Evolutionary conservation across 1,284 basidiomycete genomes (phyloP).

Genomic region (Ustilago sp.): DNA sequence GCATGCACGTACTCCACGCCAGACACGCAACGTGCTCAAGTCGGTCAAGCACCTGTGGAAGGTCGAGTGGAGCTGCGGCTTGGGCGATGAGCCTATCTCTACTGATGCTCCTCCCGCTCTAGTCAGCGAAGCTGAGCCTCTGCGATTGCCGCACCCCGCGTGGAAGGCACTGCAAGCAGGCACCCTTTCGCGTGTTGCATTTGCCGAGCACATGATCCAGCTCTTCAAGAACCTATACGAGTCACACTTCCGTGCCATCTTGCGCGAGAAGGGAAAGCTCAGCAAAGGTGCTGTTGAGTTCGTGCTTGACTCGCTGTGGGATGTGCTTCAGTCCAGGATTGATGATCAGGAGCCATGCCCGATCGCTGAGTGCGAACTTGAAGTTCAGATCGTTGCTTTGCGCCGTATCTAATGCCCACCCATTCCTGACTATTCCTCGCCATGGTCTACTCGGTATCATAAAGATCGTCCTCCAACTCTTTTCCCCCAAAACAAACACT

Average conservation of each 20-base stretch:
- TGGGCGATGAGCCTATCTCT: constrained; percentile 46
- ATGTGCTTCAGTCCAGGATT: constrained; percentile 64
- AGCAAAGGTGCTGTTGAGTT: constrained; percentile 70
- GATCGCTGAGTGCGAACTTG: constrained; percentile 68
- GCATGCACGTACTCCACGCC: constrained; percentile 69
- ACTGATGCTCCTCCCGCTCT: constrained; percentile 25
- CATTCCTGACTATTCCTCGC: background rate
- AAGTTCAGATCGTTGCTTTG: constrained; percentile 68
- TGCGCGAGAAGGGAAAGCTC: constrained; percentile 68
- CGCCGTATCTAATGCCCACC: constrained; percentile 47
- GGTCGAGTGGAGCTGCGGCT: constrained; percentile 68
- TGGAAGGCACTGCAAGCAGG: constrained; percentile 69
- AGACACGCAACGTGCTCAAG: constrained; percentile 69
- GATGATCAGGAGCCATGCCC: constrained; percentile 36
- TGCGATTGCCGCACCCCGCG: constrained; percentile 69
- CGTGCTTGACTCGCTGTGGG: constrained; percentile 70
- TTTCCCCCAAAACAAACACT: background rate
- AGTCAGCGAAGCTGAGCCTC: constrained; percentile 56
- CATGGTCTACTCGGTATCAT: background rate
- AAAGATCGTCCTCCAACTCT: background rate
- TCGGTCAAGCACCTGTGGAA: constrained; percentile 69
- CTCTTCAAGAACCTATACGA: constrained; percentile 71
- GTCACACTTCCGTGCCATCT: constrained; percentile 68
- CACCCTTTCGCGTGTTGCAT: constrained; percentile 67
- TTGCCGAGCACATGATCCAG: constrained; percentile 68